Base-by-base conservation (phyloP, 2,329 filamentous ascomycete genomes). In the Chalara sp. region DNA sequence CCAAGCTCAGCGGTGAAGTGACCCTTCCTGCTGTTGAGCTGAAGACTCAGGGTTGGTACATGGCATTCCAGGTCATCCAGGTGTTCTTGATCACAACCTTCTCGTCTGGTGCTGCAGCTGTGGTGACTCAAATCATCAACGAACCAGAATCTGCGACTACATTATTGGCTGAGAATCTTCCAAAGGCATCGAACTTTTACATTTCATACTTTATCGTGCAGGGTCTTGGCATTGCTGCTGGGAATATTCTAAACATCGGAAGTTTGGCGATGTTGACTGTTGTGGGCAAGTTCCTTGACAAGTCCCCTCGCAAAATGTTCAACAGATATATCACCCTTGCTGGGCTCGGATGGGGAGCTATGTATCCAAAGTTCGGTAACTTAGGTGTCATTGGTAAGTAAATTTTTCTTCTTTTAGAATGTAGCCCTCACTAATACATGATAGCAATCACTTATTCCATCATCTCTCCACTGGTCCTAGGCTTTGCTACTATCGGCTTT, bases 141-240 rank as follows among this genome's bases (percentile, higher is more conserved):
- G 58, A 89, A 4, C 89, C 90, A 0, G 64, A 71, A 5, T 70
- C 69, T 0, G 79, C 82, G 2, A 82, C 88, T 0, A 72, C 67
- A 0, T 70, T 93, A 40, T 75, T 96, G 5, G 85, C 90, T 1
- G 62, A 76, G 33, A 86, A 88, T 55, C 75, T 99, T 5, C 93
- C 93, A 11, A 84, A 81, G 53, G 84, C 91, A 0, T 90, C 89
- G 51, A 97, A 95, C 69, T 95, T 96, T 65, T 99, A 96, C 68
- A 84, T 97, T 30, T 89, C 86, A 0, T 99, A 96, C 70, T 93
- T 97, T 59, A 82, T 97, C 40, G 80, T 99, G 1, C 92, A 97
- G 67, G 93, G 92, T 29, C 68, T 97, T 49, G 84, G 84, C 4
- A 84, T 92, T 54, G 87, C 89, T 3, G 79, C 87, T 0, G 79